Base-by-base conservation (phyloP, 805 yeast species). In the Lipomyces orientalis region DNA sequence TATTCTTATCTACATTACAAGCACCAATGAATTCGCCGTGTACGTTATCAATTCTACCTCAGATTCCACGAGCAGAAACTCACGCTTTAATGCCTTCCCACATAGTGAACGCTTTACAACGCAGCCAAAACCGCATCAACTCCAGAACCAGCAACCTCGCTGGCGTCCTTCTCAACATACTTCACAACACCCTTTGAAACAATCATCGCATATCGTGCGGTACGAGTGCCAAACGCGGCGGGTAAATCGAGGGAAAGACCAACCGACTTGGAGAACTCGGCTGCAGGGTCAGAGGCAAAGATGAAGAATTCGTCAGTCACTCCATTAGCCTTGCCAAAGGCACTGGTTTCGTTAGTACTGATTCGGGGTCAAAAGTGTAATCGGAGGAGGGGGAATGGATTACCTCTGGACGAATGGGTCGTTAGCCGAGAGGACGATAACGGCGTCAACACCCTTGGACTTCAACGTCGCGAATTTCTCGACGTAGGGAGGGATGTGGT, bases 191-290 rank as follows among this genome's bases (percentile, higher is more conserved):
- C 88, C 66, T 85, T 79, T 73, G 86, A 87, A 62, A 90, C 87
- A 69, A 92, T 81, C 66, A 89, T 80, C 56, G 94, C 92, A 80
- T 87, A 91, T 80, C 97, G 86, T 71, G 83, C 82, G 63, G 90
- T 85, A 80, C 93, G 85, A 66, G 79, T 76, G 31, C 88, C 87
- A 70, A 86, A 78, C 34, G 86, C 90, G 29, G 83, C 82, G 61
- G 85, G 84, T 64, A 84, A 81, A 73, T 88, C 88, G 62, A 83
- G 76, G 56, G 83, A 80, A 69, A 86, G 85, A 59, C 93, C 96
- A 65, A 88, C 79, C 43, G 85, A 76, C 74, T 80, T 79, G 68
- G 91, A 84, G 77, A 90, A 87, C 49, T 79, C 78, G 63, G 88
- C 87, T 67, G 83, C 83, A 54, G 90, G 87, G 78, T 90, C 96